A percentile compares a stretch with the other conserved stretches of the same genome.
Conservation (phyloP, 2,329 filamentous ascomycete genomes). For the Aspergillus uvarum region DNA sequence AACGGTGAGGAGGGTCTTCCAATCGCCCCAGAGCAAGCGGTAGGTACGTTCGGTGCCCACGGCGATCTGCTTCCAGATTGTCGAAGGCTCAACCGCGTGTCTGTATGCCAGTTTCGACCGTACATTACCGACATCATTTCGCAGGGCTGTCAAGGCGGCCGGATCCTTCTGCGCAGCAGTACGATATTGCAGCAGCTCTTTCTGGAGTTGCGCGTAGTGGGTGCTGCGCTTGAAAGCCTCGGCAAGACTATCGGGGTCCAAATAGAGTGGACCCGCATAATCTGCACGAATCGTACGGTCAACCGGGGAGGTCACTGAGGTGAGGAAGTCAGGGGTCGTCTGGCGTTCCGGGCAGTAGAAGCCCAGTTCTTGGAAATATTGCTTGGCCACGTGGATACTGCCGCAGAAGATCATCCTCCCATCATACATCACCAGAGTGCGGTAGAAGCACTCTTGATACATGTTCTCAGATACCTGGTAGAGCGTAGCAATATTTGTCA, state of each 20-base stretch:
- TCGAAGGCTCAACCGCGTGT: constrained; percentile 77
- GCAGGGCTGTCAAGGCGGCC: constrained; percentile 73
- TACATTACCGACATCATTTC: constrained; percentile 70
- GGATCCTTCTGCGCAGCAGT: constrained; percentile 53
- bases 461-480: constrained; percentile 85
- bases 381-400: constrained; percentile 63
- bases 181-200: constrained; percentile 70
- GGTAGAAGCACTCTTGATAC: constrained; percentile 71
- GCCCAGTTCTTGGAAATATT: constrained; percentile 75
- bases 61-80: constrained; percentile 80
- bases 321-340: constrained; percentile 79
- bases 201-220: constrained; percentile 56
- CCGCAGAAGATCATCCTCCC: constrained; percentile 77
- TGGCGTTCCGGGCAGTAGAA: constrained; percentile 75
- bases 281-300: constrained; percentile 71
- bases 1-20: constrained; percentile 70
- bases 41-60: constrained; percentile 82
- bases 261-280: constrained; percentile 38
- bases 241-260: constrained; percentile 60
- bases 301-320: constrained; percentile 79
- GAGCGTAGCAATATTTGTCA: constrained; percentile 79
- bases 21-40: constrained; percentile 81
- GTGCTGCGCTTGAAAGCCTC: constrained; percentile 68
- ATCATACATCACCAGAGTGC: constrained; percentile 76
- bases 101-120: constrained; percentile 72